Base-by-base conservation (phyloP, 495 filamentous ascomycete species). In the Jackrogersella minutella region DNA sequence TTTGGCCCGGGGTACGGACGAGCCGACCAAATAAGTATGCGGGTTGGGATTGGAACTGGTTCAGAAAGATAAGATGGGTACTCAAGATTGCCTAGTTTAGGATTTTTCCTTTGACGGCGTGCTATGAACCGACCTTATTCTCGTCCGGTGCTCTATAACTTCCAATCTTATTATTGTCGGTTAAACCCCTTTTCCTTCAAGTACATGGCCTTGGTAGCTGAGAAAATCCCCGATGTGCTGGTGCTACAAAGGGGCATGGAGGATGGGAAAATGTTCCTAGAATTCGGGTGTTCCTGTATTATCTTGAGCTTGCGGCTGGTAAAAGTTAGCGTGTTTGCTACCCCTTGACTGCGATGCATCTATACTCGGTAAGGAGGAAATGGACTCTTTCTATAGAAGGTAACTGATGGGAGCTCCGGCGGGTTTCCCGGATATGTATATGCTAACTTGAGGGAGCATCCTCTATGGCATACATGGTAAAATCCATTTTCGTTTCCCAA, bases 281-380 rank as follows among this genome's bases (percentile, higher is more conserved):
- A 55, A 26, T 50, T 50, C 9, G 14, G 43, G 41, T 58, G 24
- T 26, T 39, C 11, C n/a, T 53, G 37, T 52, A 13, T 41, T 53
- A 5, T 24, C 5, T 43, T 58, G 11, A 41, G 41, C n/a, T 26
- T 26, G 13, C 21, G 26, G 26, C 22, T 44, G 37, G 24, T 28
- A 52, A 64, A 46, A 44, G 39, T 47, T 16, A 66, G 62, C 54
- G 30, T 46, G 62, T 59, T 61, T 61, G 44, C 19, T n/a, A n/a
- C 19, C 34, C 5, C 33, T 30, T 11, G 21, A 21, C 34, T 46
- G n/a, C 8, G 26, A n/a, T 55, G 39, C 55, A 47, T 54, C 39
- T 54, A 46, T 26, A 53, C 33, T 66, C 9, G 13, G 19, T 44
- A 33, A 19, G 16, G 46, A 66, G 46, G 24, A 22, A 36, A 30